Base-by-base conservation (phyloP, 495 filamentous ascomycete genomes). In the Aspergillus cavernicola region DNA sequence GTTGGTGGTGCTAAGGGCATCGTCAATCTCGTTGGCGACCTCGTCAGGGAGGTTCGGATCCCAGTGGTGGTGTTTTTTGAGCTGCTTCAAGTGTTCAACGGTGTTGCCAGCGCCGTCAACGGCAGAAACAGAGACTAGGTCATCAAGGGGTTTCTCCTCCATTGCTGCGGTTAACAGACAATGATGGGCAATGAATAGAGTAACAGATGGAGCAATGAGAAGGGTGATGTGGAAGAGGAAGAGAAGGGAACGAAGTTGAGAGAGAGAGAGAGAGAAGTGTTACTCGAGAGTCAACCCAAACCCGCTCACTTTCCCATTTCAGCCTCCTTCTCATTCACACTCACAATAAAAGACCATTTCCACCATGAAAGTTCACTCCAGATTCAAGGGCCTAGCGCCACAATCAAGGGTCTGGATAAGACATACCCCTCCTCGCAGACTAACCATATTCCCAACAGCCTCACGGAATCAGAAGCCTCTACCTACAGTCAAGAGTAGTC, bases 41-140 rank as follows among this genome's bases (percentile, higher is more conserved):
- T 87, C 80, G 33, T 83, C 67, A 9, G 83, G 79, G 37, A 90
- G 54, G 58, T 90, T 88, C 13, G 85, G 84, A 54, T 90, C 85
- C 75, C 85, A 80, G 51, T 80, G 77, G 51, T 87, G 85, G 50
- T 79, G 76, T 47, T 78, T 75, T 55, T 84, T 80, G 50, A 85
- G 56, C 29, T 73, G 59, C 40, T 61, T 67, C 36, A 78, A 61
- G 29, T 72, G 62, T n/a, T 49, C 41, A n/a, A 66, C 51, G 3
- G 66, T 24, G 33, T 39, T n/a, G 33, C n/a, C 61, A 10, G 70
- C 66, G 57, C 82, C 81, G 11, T 59, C 11, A 56, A 52, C 58
- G 49, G 61, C 56, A 40, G 65, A 52, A 33, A 66, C 36, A 50
- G 61, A 58, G 55, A 65, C 52, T 28, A 29, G 47, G n/a, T 61